Percentiles rank a stretch among this genome's conserved stretches.
phyloP scores from a whole-genome alignment of 352 stramenopile genomes.

The Pythium guiyangense region DNA sequence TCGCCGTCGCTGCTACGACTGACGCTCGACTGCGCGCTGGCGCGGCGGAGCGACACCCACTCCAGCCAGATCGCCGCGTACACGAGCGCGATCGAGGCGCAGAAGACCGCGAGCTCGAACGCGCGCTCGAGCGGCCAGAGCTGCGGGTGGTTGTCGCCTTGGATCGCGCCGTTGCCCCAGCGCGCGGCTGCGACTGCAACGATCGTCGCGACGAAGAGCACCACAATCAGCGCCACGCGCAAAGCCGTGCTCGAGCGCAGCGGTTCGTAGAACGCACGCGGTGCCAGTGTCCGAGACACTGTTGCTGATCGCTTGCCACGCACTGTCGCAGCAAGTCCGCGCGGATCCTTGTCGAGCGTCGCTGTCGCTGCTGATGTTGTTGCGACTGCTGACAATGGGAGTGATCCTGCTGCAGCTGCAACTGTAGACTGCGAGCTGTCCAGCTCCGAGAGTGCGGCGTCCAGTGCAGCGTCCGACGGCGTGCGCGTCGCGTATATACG shows the following conservation, averaged over 20 bases:
- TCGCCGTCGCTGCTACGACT: no score
- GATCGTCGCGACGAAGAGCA: slow-evolving; percentile 1
- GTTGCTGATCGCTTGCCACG: no score
- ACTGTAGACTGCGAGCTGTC: background rate
- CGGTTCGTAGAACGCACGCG: slow-evolving; percentile 8
- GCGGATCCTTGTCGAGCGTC: no score
- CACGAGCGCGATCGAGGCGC: slow-evolving; percentile 3
- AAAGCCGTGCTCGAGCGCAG: no score
- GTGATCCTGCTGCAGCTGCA: no score
- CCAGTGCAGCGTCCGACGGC: slow-evolving; percentile 3
- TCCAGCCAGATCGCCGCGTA: slow-evolving; percentile 9
- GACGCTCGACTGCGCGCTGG: background rate
- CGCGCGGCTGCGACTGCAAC: slow-evolving; percentile 10
- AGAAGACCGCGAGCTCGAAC: slow-evolving; percentile 22
- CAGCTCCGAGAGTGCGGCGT: background rate
- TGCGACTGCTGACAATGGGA: no score
- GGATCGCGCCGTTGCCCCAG: slow-evolving; percentile 21
- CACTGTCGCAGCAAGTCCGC: no score
- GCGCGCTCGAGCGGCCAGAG: slow-evolving; percentile 28
- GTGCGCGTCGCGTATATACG: slow-evolving; percentile 20
- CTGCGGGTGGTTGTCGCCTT: slow-evolving; percentile 20
- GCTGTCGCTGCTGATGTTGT: no score
- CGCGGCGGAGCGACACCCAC: background rate
- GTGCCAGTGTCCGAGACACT: no score
- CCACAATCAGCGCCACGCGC: no score